Evolutionary conservation across 305 asterid genomes (phyloP).

Genomic region (Solanum hybrid): DNA sequence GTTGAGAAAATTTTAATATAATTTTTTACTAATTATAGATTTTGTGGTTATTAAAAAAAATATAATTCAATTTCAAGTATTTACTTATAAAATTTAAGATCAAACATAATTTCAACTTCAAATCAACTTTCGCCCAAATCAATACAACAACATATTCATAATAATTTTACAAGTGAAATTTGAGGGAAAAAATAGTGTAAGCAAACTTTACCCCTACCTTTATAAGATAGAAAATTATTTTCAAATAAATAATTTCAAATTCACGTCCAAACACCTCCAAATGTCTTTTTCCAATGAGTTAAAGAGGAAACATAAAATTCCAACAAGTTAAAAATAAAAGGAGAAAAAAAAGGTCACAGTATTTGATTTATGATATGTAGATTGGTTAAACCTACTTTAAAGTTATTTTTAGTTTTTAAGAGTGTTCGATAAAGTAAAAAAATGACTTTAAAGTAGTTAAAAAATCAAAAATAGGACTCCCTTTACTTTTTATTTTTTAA

Average conservation of each 20-base stretch:
- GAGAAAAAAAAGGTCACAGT: neutral
- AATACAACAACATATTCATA: too few species aligned
- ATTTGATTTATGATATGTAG: neutral
- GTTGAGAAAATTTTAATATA: neutral
- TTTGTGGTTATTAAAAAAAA: neutral
- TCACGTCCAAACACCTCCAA: neutral
- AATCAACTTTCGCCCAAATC: neutral
- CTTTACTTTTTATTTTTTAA: too few species aligned
- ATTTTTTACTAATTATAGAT: neutral
- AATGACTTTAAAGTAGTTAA: too few species aligned
- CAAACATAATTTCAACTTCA: neutral
- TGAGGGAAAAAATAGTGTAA: neutral
- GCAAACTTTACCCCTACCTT: neutral
- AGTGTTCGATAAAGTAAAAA: too few species aligned
- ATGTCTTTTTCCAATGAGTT: neutral
- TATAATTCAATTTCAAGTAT: neutral
- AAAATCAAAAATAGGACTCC: too few species aligned
- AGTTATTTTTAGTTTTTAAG: too few species aligned
- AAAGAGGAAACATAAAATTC: neutral
- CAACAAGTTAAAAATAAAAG: neutral
- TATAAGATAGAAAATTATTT: neutral
- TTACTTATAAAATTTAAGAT: neutral
- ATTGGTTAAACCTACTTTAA: too few species aligned
- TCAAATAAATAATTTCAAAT: neutral
- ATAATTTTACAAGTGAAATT: too few species aligned